Base-by-base conservation (phyloP, 2,329 filamentous ascomycete species). In the Amylocarpus encephaloides region DNA sequence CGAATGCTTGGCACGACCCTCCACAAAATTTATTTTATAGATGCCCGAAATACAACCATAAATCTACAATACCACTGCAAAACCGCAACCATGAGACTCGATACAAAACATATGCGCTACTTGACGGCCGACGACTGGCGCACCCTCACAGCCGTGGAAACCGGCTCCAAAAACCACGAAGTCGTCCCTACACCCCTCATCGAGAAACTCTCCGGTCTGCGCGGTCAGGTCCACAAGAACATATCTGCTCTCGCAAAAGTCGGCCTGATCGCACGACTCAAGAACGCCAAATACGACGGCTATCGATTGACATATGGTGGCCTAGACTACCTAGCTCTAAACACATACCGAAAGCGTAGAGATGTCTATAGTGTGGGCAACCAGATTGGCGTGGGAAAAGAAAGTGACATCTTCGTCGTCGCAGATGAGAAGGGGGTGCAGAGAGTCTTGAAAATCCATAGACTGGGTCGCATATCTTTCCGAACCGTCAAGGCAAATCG, bases 241-340 rank as follows among this genome's bases (percentile, higher is more conserved):
- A 97, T 98, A 60, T 95, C 91, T 19, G 85, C 82, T 47, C 82
- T 98, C 46, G 93, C 93, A 56, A 98, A 98, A 70, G 83, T 85
- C 43, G 88, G 88, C 53, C 78, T 98, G 62, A 95, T 98, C 62
- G 90, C 87, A 40, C 87, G 87, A 60, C 83, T 95, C 60, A 95
- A 95, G 70, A 95, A 97, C 68, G 88, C 92, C 56, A 92, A 89
- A 69, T 98, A 98, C 71, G 93, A 98, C 64, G 93, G 93, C 54
- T 98, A 98, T 72, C 84, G 94, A 47, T 78, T 98, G 48, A 95
- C 92, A 6, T 98, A 98, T 67, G 93, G 93, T 62, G 93, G 93
- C 2, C 82, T 97, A 43, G 93, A 98, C 73, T 98, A 98, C 70
- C 83, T 98, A n/a, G 89, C 93, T 13, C 78, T 98, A 48, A 90